Conservation (phyloP, 2,329 filamentous ascomycete genomes). For the Beauveria varroae region DNA sequence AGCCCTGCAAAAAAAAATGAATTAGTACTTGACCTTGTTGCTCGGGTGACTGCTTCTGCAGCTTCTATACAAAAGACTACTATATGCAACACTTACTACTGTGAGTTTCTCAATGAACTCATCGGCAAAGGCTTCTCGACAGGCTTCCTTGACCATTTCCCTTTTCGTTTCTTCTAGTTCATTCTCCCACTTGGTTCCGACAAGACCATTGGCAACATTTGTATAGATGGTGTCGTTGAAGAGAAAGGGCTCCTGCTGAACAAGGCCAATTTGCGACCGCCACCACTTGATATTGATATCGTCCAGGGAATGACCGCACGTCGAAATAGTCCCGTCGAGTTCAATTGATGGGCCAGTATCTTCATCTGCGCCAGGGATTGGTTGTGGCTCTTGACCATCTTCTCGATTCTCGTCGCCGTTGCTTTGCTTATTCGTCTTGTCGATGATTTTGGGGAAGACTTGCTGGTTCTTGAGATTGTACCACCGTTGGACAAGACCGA, state of each 20-base stretch:
- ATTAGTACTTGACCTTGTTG: constrained; percentile 9
- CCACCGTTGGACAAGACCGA: constrained; percentile 65
- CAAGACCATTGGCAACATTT: constrained; percentile 54
- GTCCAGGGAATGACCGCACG: constrained; percentile 46
- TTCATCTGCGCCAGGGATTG: constrained; percentile 19
- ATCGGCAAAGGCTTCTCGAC: constrained; percentile 59
- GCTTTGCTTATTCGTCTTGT: constrained; percentile 28
- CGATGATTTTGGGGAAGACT: constrained; percentile 33
- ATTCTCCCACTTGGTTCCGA: constrained; percentile 44
- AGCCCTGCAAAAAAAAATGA: constrained; percentile 39
- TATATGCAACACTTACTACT: constrained; percentile 26
- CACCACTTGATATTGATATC: constrained; percentile 56
- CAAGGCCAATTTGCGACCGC: constrained; percentile 55
- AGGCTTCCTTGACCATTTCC: constrained; percentile 55
- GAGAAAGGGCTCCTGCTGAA: constrained; percentile 61
- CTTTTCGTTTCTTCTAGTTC: constrained; percentile 47
- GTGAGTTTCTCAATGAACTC: constrained; percentile 63
- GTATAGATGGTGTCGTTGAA: constrained; percentile 59
- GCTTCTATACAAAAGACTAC: too few species aligned
- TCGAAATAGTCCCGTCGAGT: constrained; percentile 39
- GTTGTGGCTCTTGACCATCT: background rate
- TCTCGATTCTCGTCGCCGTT: constrained; percentile 17
- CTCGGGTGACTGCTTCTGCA: background rate
- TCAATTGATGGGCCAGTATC: constrained; percentile 35
- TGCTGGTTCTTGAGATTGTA: constrained; percentile 53